Percentiles rank a stretch among this genome's conserved stretches.
These are phyloP conservation scores for Phallus indusiatus DNA, from an alignment of 768 basidiomycete genomes.

Conservation along the genomic window DNA sequence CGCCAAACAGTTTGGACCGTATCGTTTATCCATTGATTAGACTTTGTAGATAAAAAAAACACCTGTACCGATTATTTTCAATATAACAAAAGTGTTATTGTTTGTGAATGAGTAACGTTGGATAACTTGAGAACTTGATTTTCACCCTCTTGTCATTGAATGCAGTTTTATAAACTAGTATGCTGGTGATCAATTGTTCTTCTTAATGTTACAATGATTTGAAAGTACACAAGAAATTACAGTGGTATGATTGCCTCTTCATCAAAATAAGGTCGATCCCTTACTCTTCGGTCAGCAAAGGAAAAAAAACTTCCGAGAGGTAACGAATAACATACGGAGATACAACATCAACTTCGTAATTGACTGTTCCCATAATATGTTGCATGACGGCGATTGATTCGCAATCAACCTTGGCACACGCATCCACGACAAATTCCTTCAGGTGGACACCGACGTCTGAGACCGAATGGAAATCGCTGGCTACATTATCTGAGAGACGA, in stretches of 20 bases:
- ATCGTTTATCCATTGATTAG: neutral
- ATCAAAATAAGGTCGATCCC: neutral
- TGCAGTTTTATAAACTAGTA: neutral
- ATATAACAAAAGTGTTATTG: neutral
- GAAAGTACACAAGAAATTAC: neutral
- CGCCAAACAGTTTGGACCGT: neutral
- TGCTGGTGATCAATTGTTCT: neutral
- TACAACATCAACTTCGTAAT: neutral
- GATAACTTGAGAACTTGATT: too few relatives aligned
- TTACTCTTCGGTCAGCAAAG: neutral
- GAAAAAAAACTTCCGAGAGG: neutral
- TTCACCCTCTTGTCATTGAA: too few relatives aligned
- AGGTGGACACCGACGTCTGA: neutral
- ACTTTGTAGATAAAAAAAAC: neutral
- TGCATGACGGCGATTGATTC: slow-evolving; percentile 6
- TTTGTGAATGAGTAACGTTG: too few relatives aligned
- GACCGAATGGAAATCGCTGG: neutral
- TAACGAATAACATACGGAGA: neutral
- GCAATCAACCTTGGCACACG: slow-evolving; percentile 7
- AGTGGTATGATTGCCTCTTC: neutral
- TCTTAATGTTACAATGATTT: neutral
- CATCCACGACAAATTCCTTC: neutral
- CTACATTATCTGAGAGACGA: neutral
- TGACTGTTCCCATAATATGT: neutral
- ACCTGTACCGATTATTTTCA: neutral